Percentiles rank a stretch among this genome's conserved stretches.
Evolutionary conservation across 2,329 filamentous ascomycete species (phyloP).

Genomic region (Fusarium sp.): DNA sequence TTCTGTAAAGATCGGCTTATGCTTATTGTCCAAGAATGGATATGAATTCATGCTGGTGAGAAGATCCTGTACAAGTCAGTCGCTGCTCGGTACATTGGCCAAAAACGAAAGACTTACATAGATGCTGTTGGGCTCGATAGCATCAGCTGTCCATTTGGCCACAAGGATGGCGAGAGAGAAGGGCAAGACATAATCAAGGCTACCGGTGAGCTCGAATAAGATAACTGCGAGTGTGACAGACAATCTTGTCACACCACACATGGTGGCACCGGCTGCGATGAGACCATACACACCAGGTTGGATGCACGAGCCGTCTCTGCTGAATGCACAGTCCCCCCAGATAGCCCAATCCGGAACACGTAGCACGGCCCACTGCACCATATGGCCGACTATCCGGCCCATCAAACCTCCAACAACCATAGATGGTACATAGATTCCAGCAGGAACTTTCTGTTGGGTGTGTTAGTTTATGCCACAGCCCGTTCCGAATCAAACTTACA

Average conservation of each 20-base stretch:
- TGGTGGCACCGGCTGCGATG: conserved; percentile 93
- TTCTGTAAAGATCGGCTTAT: conserved; percentile 89
- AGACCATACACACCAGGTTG: conserved; percentile 97
- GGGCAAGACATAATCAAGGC: conserved; percentile 91
- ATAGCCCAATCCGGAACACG: conserved; percentile 75
- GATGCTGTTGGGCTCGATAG: conserved; percentile 92
- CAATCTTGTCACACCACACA: conserved; percentile 95
- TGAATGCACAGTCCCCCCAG: conserved; percentile 78
- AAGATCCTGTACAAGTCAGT: conserved; percentile 69
- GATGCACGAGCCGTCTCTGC: conserved; percentile 82
- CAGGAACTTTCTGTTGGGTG: conserved; percentile 78
- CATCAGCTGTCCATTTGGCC: conserved; percentile 98
- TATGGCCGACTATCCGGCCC: conserved; percentile 87
- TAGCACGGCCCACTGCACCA: conserved; percentile 83
- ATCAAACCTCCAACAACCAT: conserved; percentile 98
- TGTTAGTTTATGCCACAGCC: conserved; percentile 30
- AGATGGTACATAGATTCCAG: conserved; percentile 96
- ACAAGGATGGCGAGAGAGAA: conserved; percentile 93
- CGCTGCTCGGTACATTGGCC: background rate
- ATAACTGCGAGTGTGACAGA: conserved; percentile 96
- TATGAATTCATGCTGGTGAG: conserved; percentile 98
- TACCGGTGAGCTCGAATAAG: conserved; percentile 94
- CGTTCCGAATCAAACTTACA: conserved; percentile 52
- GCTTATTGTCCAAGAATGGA: conserved; percentile 96
- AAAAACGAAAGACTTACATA: conserved; percentile 66